Base-by-base conservation (phyloP, 106 monocot species). In the Phalaenopsis aphrodite region DNA sequence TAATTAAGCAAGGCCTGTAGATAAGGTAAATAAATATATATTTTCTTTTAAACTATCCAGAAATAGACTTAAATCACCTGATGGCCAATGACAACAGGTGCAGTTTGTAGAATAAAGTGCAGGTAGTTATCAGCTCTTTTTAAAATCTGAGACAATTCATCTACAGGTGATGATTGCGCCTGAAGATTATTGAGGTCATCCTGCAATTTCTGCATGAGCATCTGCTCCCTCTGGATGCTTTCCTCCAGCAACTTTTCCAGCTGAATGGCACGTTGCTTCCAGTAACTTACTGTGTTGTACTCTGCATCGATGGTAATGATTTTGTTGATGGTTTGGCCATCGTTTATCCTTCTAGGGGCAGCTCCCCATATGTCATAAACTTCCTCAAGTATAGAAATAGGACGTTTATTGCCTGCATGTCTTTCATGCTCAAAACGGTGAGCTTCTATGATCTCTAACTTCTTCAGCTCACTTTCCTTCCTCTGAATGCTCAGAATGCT, bases 11-110 rank as follows among this genome's bases (percentile, higher is more conserved):
- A 58, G n/a, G 58, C 58, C 58, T 7, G 7, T 58, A 58, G 4
- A 58, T 58, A 4, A 21, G 0, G 19, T 5, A 58, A 4, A 58
- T 58, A n/a, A 19, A 52, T 52, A 12, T 12, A 14, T 52, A 52
- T 9, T 9, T 12, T 39, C 19, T 69, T 69, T 69, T 69, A 69
- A 69, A 39, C 21, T 38, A 39, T 69, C 21, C 7, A 38, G 38
- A n/a, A 69, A 24, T 10, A 30, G 12, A 38, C 39, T 36, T 69
- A 38, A 55, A 4, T 56, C 87, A 93, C 93, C 93, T 93, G 93
- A 84, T 93, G 93, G 41, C 89, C 93, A 79, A 93, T 90, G 71
- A 93, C 93, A 72, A 93, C 81, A 39, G 93, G 93, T 57, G 93
- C 88, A 82, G 81, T 93, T 77, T 93, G 93, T 72, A 93, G 88